Evolutionary conservation across 345 rosid genomes (phyloP).

Genomic region (Linum usitatissimum): DNA sequence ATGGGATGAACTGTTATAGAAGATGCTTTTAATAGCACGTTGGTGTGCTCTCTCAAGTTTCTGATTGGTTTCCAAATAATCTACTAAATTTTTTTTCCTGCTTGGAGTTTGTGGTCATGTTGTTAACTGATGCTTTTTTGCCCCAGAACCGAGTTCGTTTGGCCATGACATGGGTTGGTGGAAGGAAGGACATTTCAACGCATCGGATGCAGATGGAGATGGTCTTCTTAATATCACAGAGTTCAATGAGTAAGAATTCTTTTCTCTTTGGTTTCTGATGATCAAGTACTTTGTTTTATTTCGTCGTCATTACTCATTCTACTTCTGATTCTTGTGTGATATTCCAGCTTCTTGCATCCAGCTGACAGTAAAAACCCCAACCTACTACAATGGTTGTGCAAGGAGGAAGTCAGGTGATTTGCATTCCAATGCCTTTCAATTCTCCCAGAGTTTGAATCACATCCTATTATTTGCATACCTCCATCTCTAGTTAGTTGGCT

Average conservation of each 20-base stretch:
- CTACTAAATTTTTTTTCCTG: too few species aligned
- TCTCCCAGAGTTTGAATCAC: neutral
- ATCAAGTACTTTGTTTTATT: conserved; percentile 4
- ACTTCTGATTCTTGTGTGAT: conserved; percentile 12
- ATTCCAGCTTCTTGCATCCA: conserved; percentile 84
- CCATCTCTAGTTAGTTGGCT: neutral
- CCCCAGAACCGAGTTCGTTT: conserved; percentile 25
- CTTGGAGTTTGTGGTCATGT: too few species aligned
- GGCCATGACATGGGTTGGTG: conserved; percentile 97
- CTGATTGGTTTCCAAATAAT: too few species aligned
- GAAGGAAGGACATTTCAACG: conserved; percentile 94
- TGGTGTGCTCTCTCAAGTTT: too few species aligned
- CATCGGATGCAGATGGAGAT: conserved; percentile 92
- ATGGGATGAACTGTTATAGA: too few species aligned
- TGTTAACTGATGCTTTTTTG: neutral
- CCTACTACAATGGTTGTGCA: conserved; percentile 74
- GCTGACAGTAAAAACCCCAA: conserved; percentile 77
- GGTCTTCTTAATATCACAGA: conserved; percentile 73
- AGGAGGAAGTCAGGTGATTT: conserved; percentile 88
- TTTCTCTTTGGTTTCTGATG: conserved; percentile 3
- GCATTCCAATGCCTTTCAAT: conserved; percentile 4
- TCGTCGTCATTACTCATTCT: neutral
- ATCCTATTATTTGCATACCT: too few species aligned
- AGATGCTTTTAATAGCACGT: too few species aligned
- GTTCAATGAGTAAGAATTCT: conserved; percentile 77